Conservation (phyloP, 352 stramenopile genomes). For the Salisapilia sapeloensis region DNA sequence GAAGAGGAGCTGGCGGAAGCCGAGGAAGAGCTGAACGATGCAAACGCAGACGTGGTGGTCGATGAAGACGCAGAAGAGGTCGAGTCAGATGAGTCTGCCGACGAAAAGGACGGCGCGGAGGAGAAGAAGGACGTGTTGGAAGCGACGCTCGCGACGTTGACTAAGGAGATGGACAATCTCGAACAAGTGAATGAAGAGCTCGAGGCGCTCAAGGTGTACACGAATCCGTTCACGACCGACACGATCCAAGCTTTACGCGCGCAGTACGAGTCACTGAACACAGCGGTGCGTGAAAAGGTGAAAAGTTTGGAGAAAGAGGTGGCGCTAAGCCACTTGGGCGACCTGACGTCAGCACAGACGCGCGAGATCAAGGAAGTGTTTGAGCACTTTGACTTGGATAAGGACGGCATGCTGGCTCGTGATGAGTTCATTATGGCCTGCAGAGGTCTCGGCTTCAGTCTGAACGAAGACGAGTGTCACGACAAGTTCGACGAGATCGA, state of each 20-base stretch:
- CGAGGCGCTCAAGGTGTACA: conserved; percentile 67
- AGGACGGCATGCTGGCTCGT: conserved; percentile 68
- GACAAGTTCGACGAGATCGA: conserved; percentile 80
- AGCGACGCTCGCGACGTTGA: conserved; percentile 25
- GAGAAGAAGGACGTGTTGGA: conserved; percentile 6
- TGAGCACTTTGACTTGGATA: conserved; percentile 80
- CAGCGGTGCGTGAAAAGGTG: conserved; percentile 56
- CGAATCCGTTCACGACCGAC: conserved; percentile 81
- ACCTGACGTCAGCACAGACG: conserved; percentile 67
- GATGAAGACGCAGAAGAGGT: too few relatives aligned
- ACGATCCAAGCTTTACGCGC: conserved; percentile 79
- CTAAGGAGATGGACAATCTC: conserved; percentile 65
- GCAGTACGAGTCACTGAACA: conserved; percentile 71
- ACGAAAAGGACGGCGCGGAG: conserved; percentile 2
- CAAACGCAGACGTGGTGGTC: too few relatives aligned
- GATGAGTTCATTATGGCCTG: conserved; percentile 86
- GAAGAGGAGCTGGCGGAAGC: conserved; percentile 3
- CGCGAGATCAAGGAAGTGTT: conserved; percentile 84
- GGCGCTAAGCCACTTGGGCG: conserved; percentile 63
- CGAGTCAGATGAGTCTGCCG: conserved; percentile 2
- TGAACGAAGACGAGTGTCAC: conserved; percentile 81
- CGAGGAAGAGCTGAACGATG: conserved; percentile 1
- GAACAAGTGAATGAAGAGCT: conserved; percentile 73
- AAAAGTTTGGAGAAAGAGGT: conserved; percentile 84
- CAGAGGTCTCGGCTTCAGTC: conserved; percentile 69